A percentile compares a stretch with the other conserved stretches of the same genome.
Evolutionary conservation across 768 basidiomycete genomes (phyloP).

Genomic region (Hydnomerulius pinastri): DNA sequence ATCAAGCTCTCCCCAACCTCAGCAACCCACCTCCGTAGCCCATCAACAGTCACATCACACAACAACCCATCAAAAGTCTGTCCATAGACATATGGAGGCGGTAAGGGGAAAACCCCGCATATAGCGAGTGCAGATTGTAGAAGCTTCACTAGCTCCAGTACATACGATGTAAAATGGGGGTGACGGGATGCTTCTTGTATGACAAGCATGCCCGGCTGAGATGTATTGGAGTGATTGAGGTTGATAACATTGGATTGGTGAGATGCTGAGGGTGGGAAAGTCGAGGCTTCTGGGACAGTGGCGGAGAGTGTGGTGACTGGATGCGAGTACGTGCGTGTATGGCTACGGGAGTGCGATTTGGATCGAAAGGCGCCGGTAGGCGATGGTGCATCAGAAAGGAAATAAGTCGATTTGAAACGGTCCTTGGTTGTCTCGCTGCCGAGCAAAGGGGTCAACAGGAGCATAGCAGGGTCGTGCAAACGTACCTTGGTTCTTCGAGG

Average conservation of each 20-base stretch:
- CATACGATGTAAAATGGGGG: constrained; percentile 58
- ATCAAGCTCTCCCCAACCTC: constrained; percentile 64
- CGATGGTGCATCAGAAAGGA: constrained; percentile 46
- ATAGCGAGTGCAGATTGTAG: constrained; percentile 70
- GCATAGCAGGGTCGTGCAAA: constrained; percentile 7
- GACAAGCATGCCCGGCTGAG: constrained; percentile 9
- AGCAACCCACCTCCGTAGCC: constrained; percentile 65
- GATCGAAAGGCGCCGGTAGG: constrained; percentile 23
- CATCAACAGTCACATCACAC: constrained; percentile 76
- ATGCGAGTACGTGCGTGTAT: constrained; percentile 32
- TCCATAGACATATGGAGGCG: constrained; percentile 10
- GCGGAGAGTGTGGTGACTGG: constrained; percentile 24
- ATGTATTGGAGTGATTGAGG: constrained; percentile 16
- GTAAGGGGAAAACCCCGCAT: constrained; percentile 62
- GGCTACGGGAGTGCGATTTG: constrained; percentile 31
- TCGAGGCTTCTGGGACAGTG: constrained; percentile 20
- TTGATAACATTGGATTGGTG: constrained; percentile 17
- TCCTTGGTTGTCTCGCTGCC: constrained; percentile 76
- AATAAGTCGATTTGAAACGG: constrained; percentile 73
- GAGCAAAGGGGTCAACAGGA: constrained; percentile 10
- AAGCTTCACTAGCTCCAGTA: constrained; percentile 76
- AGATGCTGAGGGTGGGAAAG: constrained; percentile 26
- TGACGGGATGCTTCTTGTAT: constrained; percentile 22
- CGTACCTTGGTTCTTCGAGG: constrained; percentile 72
- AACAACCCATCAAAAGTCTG: constrained; percentile 62